phyloP scores from a whole-genome alignment of 768 basidiomycete species.

The Pleurotus sapidus region DNA sequence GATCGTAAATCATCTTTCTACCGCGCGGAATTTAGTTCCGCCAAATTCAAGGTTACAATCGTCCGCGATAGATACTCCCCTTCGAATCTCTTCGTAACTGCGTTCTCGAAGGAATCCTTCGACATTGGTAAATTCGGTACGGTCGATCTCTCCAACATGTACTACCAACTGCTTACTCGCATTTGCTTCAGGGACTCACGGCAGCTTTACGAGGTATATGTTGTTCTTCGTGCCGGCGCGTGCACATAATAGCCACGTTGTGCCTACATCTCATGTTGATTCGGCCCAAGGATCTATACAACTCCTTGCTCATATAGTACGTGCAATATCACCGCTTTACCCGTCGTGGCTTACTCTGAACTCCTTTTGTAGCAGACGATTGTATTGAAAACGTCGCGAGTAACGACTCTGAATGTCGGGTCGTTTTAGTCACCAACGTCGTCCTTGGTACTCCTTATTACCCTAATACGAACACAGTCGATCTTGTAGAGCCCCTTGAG shows the following conservation, averaged over 20 bases:
- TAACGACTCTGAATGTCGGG: constrained; percentile 36
- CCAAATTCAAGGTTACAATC: too few species aligned
- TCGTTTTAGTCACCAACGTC: constrained; percentile 59
- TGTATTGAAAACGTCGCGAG: constrained; percentile 45
- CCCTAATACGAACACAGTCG: constrained; percentile 44
- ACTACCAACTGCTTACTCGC: not conserved
- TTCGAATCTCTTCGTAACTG: constrained; percentile 47
- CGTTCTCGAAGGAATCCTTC: constrained; percentile 54
- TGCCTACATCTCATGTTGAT: constrained; percentile 29
- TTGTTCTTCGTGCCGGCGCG: not conserved
- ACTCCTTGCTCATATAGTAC: too few species aligned
- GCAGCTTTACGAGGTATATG: constrained; percentile 49
- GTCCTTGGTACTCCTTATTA: constrained; percentile 58
- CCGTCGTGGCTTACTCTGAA: constrained; percentile 2
- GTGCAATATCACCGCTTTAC: constrained; percentile 32
- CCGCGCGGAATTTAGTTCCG: too few species aligned
- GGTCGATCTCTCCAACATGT: constrained; percentile 15
- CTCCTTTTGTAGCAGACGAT: constrained; percentile 58
- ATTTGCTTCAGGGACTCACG: constrained; percentile 39
- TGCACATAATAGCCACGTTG: not conserved
- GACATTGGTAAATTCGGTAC: constrained; percentile 57
- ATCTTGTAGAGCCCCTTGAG: constrained; percentile 37
- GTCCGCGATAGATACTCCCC: not conserved
- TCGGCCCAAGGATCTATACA: constrained; percentile 73
- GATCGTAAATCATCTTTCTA: too few species aligned